These are phyloP conservation scores for Vigna hirtella DNA, from an alignment of 306 rosid species.

Conservation along the genomic window DNA sequence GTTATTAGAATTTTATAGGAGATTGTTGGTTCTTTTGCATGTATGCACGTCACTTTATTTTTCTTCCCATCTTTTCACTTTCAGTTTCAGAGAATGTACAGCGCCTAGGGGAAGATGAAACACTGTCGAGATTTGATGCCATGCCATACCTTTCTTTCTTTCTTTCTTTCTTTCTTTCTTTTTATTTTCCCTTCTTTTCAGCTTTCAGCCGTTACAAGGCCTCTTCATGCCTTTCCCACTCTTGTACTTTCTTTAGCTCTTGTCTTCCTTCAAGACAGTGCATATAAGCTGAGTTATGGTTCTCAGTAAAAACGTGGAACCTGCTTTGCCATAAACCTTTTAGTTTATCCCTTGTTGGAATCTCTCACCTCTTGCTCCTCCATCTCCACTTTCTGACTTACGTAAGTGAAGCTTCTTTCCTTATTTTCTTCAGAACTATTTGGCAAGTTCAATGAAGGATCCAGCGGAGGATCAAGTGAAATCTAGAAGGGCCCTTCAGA, in stretches of 20 bases:
- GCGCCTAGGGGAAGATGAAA: constrained; percentile 52
- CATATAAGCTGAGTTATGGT: constrained; percentile 19
- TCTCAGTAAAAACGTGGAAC: constrained; percentile 32
- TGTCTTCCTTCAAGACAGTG: constrained; percentile 19
- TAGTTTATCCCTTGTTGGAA: constrained; percentile 22
- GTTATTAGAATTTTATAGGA: constrained; percentile 29
- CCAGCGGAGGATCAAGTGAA: constrained; percentile 48
- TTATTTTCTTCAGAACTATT: constrained; percentile 35
- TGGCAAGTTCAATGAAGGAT: constrained; percentile 50
- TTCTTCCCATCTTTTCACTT: constrained; percentile 50
- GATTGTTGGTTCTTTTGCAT: constrained; percentile 40
- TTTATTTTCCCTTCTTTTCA: constrained; percentile 38
- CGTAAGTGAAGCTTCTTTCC: constrained; percentile 26
- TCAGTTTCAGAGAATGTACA: constrained; percentile 54
- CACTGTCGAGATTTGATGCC: constrained; percentile 54
- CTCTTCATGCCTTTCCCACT: constrained; percentile 39
- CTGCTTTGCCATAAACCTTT: constrained; percentile 8
- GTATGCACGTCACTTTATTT: constrained; percentile 52
- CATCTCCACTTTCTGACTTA: not conserved
- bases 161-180: not conserved
- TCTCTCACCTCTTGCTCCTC: constrained; percentile 4
- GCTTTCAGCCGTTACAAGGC: constrained; percentile 48
- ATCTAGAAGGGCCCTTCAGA: constrained; percentile 42
- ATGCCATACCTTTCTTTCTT: constrained; percentile 40
- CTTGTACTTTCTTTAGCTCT: constrained; percentile 36